These are phyloP conservation scores for Xylaria sp. DNA, from an alignment of 2,329 filamentous ascomycete genomes.

Conservation along the genomic window DNA sequence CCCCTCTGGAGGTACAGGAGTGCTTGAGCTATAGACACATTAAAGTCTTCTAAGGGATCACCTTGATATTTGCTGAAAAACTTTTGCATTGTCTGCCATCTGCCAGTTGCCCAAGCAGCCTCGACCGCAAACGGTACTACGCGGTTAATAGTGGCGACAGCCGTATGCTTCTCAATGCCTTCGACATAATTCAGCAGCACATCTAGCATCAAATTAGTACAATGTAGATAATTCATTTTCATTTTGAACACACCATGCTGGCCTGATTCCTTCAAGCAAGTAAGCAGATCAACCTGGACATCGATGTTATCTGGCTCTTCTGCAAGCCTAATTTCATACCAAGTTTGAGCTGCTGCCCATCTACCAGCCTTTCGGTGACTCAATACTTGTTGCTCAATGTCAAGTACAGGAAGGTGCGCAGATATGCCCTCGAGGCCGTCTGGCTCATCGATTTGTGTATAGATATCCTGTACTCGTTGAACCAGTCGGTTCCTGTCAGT, in stretches of 20 bases:
- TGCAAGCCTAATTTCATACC: constrained; percentile 92
- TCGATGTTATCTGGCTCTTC: constrained; percentile 81
- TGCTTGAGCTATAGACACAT: constrained; percentile 79
- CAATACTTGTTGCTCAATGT: constrained; percentile 91
- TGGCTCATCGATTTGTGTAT: constrained; percentile 96
- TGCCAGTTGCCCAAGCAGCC: constrained; percentile 88
- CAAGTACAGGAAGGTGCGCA: constrained; percentile 83
- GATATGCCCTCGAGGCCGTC: constrained; percentile 97
- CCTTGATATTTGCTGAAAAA: constrained; percentile 69
- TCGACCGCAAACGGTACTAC: constrained; percentile 88
- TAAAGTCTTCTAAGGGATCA: constrained; percentile 74
- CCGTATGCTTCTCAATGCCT: constrained; percentile 68
- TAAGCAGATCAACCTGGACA: constrained; percentile 83
- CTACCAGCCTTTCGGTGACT: constrained; percentile 92
- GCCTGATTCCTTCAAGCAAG: constrained; percentile 92
- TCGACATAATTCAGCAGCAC: constrained; percentile 88
- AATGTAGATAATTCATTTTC: background rate
- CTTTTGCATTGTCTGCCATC: constrained; percentile 79
- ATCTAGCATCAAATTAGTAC: constrained; percentile 62
- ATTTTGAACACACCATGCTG: constrained; percentile 77
- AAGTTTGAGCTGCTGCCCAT: constrained; percentile 95
- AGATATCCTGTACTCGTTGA: constrained; percentile 88
- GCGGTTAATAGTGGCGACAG: constrained; percentile 64
- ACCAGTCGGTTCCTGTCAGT: constrained; percentile 73
- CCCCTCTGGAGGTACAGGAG: constrained; percentile 69